phyloP scores from a whole-genome alignment of 768 basidiomycete genomes.

The Calocybe cyanea region DNA sequence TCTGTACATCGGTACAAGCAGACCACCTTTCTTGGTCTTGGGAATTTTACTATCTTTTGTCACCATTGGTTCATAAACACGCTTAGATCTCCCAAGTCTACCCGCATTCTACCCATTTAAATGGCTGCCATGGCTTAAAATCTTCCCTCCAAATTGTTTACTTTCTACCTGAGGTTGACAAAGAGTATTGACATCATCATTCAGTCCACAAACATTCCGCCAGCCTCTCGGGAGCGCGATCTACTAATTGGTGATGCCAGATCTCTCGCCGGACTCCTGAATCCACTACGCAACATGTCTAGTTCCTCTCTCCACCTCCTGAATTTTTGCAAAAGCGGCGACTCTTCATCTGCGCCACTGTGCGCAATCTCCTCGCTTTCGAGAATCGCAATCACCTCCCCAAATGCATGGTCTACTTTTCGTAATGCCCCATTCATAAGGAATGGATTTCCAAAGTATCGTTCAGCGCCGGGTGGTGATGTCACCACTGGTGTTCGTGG shows the following conservation, averaged over 20 bases:
- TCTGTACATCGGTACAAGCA: no score
- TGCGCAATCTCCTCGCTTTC: conserved; percentile 37
- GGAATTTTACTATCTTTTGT: no score
- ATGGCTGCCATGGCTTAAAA: no score
- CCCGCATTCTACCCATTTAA: no score
- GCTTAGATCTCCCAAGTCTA: no score
- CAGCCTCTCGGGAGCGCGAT: conserved; percentile 19
- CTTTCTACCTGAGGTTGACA: no score
- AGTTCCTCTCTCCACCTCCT: conserved; percentile 40
- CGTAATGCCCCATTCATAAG: conserved; percentile 38
- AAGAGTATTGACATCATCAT: no score
- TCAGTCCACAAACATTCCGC: conserved; percentile 33
- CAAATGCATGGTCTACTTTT: conserved; percentile 40
- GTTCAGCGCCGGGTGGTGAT: conserved; percentile 20
- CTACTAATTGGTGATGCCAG: conserved; percentile 8
- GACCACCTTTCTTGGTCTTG: no score
- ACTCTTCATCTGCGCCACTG: conserved; percentile 29
- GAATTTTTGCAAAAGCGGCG: conserved; percentile 35
- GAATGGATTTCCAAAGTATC: conserved; percentile 43
- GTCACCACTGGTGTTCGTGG: conserved; percentile 14
- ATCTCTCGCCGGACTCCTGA: conserved; percentile 5
- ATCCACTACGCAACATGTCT: conserved; percentile 25
- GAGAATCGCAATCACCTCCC: conserved; percentile 39
- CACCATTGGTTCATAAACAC: no score
- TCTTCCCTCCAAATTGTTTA: no score